A percentile compares a stretch with the other conserved stretches of the same genome.
Conservation (phyloP, 164 flowering plant species). For the Vitis cinerea region DNA sequence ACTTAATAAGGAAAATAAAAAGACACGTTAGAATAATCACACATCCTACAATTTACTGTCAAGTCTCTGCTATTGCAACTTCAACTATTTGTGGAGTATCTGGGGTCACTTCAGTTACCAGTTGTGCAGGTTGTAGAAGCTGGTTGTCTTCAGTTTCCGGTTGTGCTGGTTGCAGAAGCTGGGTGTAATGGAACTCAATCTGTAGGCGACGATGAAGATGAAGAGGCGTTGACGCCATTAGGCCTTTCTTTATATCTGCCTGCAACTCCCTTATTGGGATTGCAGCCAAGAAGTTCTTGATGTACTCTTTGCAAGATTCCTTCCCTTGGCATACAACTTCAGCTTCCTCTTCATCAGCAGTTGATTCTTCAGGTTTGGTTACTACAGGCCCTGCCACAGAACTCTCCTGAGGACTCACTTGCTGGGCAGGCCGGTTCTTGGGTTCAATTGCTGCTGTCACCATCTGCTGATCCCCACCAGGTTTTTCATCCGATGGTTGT, state of each 20-base stretch:
- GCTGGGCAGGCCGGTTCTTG: constrained; percentile 22
- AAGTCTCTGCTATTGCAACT: constrained; percentile 4
- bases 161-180: constrained; percentile 27
- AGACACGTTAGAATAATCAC: constrained; percentile 33
- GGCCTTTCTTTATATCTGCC: constrained; percentile 83
- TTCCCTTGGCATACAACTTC: constrained; percentile 75
- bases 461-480: constrained; percentile 34
- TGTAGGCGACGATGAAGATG: constrained; percentile 92
- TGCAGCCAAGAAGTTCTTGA: constrained; percentile 93
- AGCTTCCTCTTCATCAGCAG: constrained; percentile 33
- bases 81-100: constrained; percentile 8
- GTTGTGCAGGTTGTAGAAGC: too few relatives aligned
- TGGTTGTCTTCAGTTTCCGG: not conserved
- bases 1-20: constrained; percentile 5
- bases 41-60: constrained; percentile 27
- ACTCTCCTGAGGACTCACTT: constrained; percentile 16
- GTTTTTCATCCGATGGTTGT: constrained; percentile 42
- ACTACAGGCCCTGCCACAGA: constrained; percentile 7
- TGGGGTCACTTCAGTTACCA: constrained; percentile 14
- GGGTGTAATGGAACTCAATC: constrained; percentile 84
- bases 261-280: constrained; percentile 91
- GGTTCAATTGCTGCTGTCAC: constrained; percentile 23
- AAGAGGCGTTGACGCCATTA: constrained; percentile 60
- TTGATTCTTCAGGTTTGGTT: constrained; percentile 32
- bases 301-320: constrained; percentile 90